Conservation (phyloP, 2,329 filamentous ascomycete species). For the Monosporascus sp. region DNA sequence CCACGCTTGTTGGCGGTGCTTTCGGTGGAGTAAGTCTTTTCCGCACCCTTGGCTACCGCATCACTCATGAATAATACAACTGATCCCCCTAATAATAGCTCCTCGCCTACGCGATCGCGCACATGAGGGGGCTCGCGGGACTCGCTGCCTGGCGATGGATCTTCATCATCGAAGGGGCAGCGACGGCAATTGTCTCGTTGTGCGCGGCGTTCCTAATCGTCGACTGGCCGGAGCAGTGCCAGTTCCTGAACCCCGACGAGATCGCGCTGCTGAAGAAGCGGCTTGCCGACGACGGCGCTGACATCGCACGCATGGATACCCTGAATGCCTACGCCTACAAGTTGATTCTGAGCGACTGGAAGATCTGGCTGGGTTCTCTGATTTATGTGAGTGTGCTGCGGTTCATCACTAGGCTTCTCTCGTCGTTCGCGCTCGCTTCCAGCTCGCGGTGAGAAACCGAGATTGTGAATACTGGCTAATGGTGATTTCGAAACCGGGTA, state of each 20-base stretch:
- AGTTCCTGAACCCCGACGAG: slow-evolving; percentile 40
- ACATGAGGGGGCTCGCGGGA: slow-evolving; percentile 38
- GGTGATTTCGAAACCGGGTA: not conserved
- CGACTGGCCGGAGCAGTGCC: slow-evolving; percentile 45
- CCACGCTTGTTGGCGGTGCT: slow-evolving; percentile 36
- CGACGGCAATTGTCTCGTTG: slow-evolving; percentile 29
- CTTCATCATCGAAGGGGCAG: slow-evolving; percentile 36
- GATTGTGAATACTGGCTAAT: too few relatives aligned
- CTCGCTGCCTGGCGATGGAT: slow-evolving; percentile 46
- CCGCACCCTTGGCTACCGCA: too few relatives aligned
- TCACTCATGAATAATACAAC: too few relatives aligned
- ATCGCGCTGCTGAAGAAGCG: slow-evolving; percentile 28
- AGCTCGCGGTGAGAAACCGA: too few relatives aligned
- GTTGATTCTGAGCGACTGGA: slow-evolving; percentile 33
- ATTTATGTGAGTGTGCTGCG: slow-evolving; percentile 5
- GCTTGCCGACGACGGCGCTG: slow-evolving; percentile 24
- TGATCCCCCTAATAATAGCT: slow-evolving; percentile 22
- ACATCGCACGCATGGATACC: slow-evolving; percentile 23
- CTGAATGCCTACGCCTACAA: slow-evolving; percentile 23
- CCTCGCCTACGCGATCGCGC: slow-evolving; percentile 42
- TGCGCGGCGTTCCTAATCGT: slow-evolving; percentile 38
- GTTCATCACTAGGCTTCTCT: too few relatives aligned
- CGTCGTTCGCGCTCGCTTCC: too few relatives aligned
- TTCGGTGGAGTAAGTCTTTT: slow-evolving; percentile 33
- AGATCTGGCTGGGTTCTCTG: slow-evolving; percentile 34